Percentiles rank a stretch among this genome's conserved stretches.
phyloP scores from a whole-genome alignment of 1,139 yeast genomes.

The Saccharomycopsis crataegensis region DNA sequence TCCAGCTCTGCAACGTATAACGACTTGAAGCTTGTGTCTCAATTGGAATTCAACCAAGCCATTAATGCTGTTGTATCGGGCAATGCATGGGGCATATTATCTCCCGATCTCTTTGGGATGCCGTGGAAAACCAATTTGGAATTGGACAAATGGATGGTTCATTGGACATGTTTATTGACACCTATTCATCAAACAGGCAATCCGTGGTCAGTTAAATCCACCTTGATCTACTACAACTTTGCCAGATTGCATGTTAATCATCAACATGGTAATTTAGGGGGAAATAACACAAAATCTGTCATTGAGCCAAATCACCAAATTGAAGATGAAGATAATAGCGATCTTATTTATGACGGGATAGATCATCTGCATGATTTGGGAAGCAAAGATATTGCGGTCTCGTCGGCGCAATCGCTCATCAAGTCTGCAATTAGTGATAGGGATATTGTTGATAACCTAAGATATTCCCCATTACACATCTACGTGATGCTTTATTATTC shows the following conservation, averaged over 20 bases:
- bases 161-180: slow-evolving; percentile 65
- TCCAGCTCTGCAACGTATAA: slow-evolving; percentile 28
- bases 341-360: slow-evolving; percentile 8
- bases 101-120: slow-evolving; percentile 56
- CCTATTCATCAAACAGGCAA: slow-evolving; percentile 49
- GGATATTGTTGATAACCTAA: slow-evolving; percentile 50
- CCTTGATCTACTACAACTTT: slow-evolving; percentile 62
- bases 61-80: slow-evolving; percentile 51
- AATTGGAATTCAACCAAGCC: slow-evolving; percentile 67
- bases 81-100: slow-evolving; percentile 54
- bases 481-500: slow-evolving; percentile 69
- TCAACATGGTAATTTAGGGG: slow-evolving; percentile 26
- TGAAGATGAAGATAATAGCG: slow-evolving; percentile 14
- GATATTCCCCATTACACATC: slow-evolving; percentile 63
- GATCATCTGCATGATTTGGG: slow-evolving; percentile 14
- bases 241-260: slow-evolving; percentile 72
- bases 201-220: slow-evolving; percentile 66
- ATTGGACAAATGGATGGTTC: slow-evolving; percentile 73
- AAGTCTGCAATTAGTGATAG: slow-evolving; percentile 51
- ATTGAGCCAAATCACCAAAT: neutral
- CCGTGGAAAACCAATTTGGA: slow-evolving; percentile 64
- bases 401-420: slow-evolving; percentile 59
- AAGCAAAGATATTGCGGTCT: slow-evolving; percentile 41
- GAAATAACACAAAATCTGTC: neutral
- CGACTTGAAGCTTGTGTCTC: slow-evolving; percentile 60